Conservation (phyloP, 257 asterid species). For the Nicotiana obtusifolia region DNA sequence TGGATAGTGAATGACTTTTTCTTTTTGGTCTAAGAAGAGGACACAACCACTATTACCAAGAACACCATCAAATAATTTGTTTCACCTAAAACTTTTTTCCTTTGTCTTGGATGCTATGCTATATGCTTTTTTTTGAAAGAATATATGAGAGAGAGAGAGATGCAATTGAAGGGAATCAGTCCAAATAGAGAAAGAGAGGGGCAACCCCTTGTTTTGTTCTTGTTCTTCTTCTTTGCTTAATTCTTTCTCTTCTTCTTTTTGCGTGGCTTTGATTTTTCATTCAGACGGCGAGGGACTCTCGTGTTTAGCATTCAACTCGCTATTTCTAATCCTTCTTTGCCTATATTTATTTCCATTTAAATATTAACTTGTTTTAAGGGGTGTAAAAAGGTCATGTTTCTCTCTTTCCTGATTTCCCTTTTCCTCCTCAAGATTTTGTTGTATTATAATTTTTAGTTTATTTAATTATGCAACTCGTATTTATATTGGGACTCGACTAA, state of each 20-base stretch:
- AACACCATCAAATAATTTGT: background rate
- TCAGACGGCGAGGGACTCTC: slow-evolving; percentile 13
- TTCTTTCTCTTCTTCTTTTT: slow-evolving; percentile 8
- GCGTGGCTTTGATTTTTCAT: slow-evolving; percentile 17
- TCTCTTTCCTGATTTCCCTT: background rate
- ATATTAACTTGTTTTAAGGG: background rate
- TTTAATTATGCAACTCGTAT: too few species aligned
- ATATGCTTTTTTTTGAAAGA: background rate
- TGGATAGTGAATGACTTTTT: too few species aligned
- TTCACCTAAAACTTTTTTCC: background rate
- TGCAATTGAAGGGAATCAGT: slow-evolving; percentile 18
- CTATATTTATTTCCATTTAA: background rate
- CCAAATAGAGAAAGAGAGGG: slow-evolving; percentile 17
- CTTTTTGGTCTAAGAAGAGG: too few species aligned
- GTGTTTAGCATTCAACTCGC: slow-evolving; percentile 13
- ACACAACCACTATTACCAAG: too few species aligned
- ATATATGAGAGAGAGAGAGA: background rate
- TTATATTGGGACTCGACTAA: too few species aligned
- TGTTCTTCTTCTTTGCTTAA: background rate
- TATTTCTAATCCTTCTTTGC: background rate
- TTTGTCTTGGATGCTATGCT: background rate
- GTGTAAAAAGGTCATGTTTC: too few species aligned
- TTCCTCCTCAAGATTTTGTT: background rate
- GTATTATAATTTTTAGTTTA: background rate
- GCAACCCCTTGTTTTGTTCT: background rate